A percentile compares a stretch with the other conserved stretches of the same genome.
Evolutionary conservation across 129 eudicot species (phyloP).

Genomic region (Arctium lappa): DNA sequence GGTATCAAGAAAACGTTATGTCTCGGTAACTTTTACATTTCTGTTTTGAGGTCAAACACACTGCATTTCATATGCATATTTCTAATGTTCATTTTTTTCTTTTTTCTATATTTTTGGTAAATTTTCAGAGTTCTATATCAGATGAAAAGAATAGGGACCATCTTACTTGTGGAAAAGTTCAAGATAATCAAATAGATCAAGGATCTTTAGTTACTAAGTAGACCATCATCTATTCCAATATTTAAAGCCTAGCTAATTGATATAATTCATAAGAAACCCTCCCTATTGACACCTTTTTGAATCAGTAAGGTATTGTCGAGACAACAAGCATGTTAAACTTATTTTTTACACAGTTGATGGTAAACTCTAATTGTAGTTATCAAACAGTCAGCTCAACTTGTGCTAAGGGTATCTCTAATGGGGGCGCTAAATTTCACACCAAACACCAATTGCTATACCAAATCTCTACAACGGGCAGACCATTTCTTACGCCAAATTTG

Average conservation of each 20-base stretch:
- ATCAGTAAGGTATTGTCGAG: not conserved
- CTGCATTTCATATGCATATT: not conserved
- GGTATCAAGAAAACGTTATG: slow-evolving; percentile 35
- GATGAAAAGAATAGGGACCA: not conserved
- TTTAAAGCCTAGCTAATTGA: not conserved
- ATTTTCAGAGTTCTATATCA: not conserved
- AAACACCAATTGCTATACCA: too few relatives aligned
- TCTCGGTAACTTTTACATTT: not conserved
- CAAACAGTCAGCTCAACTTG: too few relatives aligned
- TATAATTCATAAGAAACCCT: not conserved
- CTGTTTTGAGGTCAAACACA: not conserved
- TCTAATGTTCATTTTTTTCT: not conserved
- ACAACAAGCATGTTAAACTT: not conserved
- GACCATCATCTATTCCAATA: not conserved
- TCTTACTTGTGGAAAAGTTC: not conserved
- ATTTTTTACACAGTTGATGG: not conserved
- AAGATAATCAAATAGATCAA: not conserved
- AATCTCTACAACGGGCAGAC: too few relatives aligned
- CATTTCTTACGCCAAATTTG: too few relatives aligned
- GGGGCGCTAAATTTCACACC: too few relatives aligned
- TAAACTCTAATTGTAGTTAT: not conserved
- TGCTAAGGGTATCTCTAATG: too few relatives aligned
- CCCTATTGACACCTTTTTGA: not conserved
- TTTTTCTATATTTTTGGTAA: not conserved
- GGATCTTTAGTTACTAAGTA: not conserved